Conservation (phyloP, 2,329 filamentous ascomycete genomes). For the Massarina eburnea region DNA sequence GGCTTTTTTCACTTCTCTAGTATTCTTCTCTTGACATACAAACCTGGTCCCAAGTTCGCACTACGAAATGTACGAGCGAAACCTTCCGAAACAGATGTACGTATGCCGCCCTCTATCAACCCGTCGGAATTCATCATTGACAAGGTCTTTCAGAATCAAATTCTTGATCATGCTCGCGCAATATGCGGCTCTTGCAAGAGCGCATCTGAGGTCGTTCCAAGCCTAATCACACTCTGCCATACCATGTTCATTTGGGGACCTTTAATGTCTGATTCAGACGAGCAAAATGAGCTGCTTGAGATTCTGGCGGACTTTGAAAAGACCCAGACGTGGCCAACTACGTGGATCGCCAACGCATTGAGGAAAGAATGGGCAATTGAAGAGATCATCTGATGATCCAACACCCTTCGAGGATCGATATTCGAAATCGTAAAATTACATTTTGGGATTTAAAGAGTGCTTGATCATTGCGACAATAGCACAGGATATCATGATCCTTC, state of each 20-base stretch:
- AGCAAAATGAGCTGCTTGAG: conserved; percentile 23
- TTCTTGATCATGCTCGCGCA: conserved; percentile 3
- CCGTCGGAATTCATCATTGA: conserved; percentile 13
- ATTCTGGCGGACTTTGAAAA: conserved; percentile 26
- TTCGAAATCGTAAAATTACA: too few relatives aligned
- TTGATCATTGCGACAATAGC: too few relatives aligned
- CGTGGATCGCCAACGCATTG: conserved; percentile 32
- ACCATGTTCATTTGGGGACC: conserved; percentile 15
- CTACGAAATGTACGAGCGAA: conserved; percentile 19
- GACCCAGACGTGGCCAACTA: conserved; percentile 31
- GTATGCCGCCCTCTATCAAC: background rate
- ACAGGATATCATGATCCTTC: too few relatives aligned
- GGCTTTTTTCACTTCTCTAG: conserved; percentile 32
- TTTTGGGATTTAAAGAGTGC: too few relatives aligned
- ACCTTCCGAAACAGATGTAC: conserved; percentile 24
- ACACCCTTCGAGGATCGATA: too few relatives aligned
- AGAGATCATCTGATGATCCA: background rate
- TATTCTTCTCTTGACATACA: conserved; percentile 33
- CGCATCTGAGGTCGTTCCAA: background rate
- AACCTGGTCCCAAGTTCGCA: conserved; percentile 30
- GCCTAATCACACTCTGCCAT: conserved; percentile 7
- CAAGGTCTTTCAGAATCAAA: conserved; percentile 16
- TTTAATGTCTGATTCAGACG: conserved; percentile 17
- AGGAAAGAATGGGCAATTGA: conserved; percentile 27
- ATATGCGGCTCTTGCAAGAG: conserved; percentile 8